phyloP scores from a whole-genome alignment of 345 rosid genomes.

The Bruguiera sexangula region DNA sequence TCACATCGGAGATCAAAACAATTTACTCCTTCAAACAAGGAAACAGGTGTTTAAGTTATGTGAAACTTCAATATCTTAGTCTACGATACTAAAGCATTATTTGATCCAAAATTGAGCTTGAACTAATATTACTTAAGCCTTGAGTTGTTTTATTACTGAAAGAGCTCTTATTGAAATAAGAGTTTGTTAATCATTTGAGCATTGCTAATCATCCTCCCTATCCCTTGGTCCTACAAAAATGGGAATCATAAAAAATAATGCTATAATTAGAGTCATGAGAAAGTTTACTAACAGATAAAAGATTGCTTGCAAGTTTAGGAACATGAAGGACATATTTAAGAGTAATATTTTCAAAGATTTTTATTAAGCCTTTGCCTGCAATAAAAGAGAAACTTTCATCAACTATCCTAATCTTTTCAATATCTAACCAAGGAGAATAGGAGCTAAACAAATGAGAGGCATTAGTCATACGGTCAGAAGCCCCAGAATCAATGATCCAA shows the following conservation, averaged over 20 bases:
- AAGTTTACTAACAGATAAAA: not conserved
- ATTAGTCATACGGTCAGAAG: not conserved
- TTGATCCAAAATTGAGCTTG: not conserved
- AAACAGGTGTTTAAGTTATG: not conserved
- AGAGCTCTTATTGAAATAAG: not conserved
- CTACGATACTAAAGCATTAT: not conserved
- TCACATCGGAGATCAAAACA: not conserved
- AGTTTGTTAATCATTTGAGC: not conserved
- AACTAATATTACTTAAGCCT: not conserved
- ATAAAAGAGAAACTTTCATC: not conserved
- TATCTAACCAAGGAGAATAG: not conserved
- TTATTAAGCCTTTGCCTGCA: not conserved
- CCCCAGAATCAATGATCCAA: conserved; percentile 6
- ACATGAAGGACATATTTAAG: not conserved
- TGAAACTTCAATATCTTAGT: conserved; percentile 1
- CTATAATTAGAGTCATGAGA: not conserved
- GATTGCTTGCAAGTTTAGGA: not conserved
- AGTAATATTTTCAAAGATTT: not conserved
- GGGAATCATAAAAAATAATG: not conserved
- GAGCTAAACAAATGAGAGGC: not conserved
- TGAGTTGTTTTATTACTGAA: not conserved
- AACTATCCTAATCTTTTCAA: not conserved
- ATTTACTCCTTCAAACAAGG: not conserved
- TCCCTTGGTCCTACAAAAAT: not conserved
- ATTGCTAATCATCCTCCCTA: not conserved